Evolutionary conservation across 2,329 filamentous ascomycete genomes (phyloP).

Genomic region (Didymella glomerata): DNA sequence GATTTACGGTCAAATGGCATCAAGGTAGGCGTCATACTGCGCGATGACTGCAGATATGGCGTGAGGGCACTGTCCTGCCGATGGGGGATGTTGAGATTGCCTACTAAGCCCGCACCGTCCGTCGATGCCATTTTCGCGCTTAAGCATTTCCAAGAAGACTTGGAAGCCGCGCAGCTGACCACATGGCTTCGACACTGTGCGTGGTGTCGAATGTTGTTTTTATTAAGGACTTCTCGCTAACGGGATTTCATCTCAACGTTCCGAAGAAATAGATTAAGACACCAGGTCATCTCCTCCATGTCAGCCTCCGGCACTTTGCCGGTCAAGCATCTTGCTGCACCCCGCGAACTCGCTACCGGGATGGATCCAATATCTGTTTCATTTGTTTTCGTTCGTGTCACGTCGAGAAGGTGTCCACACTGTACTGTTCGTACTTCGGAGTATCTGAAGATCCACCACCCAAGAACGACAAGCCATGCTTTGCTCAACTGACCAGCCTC

Average conservation of each 20-base stretch:
- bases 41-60: not conserved
- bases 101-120: not conserved
- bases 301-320: constrained; percentile 16
- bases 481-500: constrained; percentile 10
- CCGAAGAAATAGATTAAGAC: constrained; percentile 33
- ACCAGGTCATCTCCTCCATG: constrained; percentile 1
- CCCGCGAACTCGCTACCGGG: constrained; percentile 3
- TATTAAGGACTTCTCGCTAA: constrained; percentile 27
- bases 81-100: not conserved
- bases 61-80: not conserved
- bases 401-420: not conserved
- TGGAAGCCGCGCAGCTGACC: constrained; percentile 12
- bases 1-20: not conserved
- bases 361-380: constrained; percentile 24
- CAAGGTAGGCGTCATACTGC: no score
- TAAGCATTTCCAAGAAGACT: not conserved
- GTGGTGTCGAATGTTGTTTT: not conserved
- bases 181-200: not conserved
- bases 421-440: constrained; percentile 8
- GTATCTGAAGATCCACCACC: constrained; percentile 4
- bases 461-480: constrained; percentile 16
- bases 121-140: not conserved
- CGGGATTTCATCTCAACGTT: constrained; percentile 25
- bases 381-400: constrained; percentile 25
- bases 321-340: constrained; percentile 15